Evolutionary conservation across 352 stramenopile species (phyloP).

Genomic region (Stramenopiles sp.): DNA sequence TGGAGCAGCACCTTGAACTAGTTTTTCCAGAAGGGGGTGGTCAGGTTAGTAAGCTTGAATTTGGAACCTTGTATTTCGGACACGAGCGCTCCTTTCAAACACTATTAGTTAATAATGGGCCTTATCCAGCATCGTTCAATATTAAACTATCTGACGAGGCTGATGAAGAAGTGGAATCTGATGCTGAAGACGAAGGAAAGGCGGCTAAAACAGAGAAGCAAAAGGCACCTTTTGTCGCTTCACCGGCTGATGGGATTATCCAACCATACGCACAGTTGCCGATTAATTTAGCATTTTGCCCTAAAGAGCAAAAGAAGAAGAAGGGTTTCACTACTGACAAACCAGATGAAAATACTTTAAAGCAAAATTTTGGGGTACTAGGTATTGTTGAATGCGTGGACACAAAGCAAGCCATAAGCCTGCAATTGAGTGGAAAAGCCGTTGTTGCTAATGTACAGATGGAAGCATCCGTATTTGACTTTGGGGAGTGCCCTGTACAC

Average conservation of each 20-base stretch:
- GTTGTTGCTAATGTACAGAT: conserved; percentile 16
- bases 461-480: conserved; percentile 31
- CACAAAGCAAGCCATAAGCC: conserved; percentile 16
- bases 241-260: conserved; percentile 22
- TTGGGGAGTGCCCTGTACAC: conserved; percentile 52
- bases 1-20: conserved; percentile 61
- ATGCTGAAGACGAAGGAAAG: conserved; percentile 15
- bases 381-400: conserved; percentile 19
- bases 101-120: conserved; percentile 31
- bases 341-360: conserved; percentile 13
- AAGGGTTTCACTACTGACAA: conserved; percentile 13
- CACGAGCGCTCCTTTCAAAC: conserved; percentile 14
- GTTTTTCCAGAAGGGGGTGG: conserved; percentile 29
- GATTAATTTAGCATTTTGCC: conserved; percentile 20
- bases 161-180: conserved; percentile 10
- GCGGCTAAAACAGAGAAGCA: not conserved
- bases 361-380: not conserved
- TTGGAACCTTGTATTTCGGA: conserved; percentile 30
- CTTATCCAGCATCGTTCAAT: conserved; percentile 19
- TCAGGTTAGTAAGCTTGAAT: conserved; percentile 17
- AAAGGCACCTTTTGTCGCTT: conserved; percentile 1
- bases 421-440: conserved; percentile 16
- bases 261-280: conserved; percentile 23
- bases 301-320: conserved; percentile 13
- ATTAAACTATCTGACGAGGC: conserved; percentile 15